These are phyloP conservation scores for Talaromyces islandicus DNA, from an alignment of 2,329 filamentous ascomycete species.

Conservation along the genomic window DNA sequence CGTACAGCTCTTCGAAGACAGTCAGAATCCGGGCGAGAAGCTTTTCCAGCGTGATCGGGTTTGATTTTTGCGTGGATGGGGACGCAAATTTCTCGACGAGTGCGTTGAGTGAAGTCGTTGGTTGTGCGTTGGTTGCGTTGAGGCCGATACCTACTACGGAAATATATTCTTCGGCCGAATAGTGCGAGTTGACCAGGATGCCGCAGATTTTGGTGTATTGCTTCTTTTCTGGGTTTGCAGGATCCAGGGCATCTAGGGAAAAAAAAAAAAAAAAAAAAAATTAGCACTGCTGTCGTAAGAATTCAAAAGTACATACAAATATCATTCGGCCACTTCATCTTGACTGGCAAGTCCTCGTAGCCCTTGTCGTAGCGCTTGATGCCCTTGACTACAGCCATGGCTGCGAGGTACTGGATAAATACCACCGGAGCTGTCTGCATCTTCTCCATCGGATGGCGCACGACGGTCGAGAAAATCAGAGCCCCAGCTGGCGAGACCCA, in stretches of 20 bases:
- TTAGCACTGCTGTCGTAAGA: neutral
- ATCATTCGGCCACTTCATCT: slow-evolving; percentile 97
- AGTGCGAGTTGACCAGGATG: slow-evolving; percentile 84
- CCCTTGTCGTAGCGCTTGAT: slow-evolving; percentile 72
- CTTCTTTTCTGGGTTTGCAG: slow-evolving; percentile 42
- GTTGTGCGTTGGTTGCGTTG: slow-evolving; percentile 76
- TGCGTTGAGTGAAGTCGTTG: slow-evolving; percentile 79
- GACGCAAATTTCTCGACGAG: slow-evolving; percentile 50
- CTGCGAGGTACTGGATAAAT: slow-evolving; percentile 89
- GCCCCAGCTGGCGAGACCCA: slow-evolving; percentile 88
- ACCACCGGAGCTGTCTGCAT: slow-evolving; percentile 71
- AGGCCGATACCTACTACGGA: slow-evolving; percentile 81
- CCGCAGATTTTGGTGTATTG: slow-evolving; percentile 84
- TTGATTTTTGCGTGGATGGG: slow-evolving; percentile 24
- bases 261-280: neutral
- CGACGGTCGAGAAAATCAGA: slow-evolving; percentile 80
- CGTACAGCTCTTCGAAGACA: slow-evolving; percentile 71
- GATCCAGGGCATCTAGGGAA: slow-evolving; percentile 60
- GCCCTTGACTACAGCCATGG: slow-evolving; percentile 78
- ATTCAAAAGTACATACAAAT: slow-evolving; percentile 54
- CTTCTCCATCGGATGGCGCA: slow-evolving; percentile 74
- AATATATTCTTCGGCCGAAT: slow-evolving; percentile 70
- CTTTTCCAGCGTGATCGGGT: slow-evolving; percentile 65
- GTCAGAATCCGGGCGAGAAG: slow-evolving; percentile 77
- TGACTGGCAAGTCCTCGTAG: slow-evolving; percentile 71